Percentiles rank a stretch among this genome's conserved stretches.
Conservation (phyloP, 1,284 basidiomycete species). For the Leccinum griseonigrum region DNA sequence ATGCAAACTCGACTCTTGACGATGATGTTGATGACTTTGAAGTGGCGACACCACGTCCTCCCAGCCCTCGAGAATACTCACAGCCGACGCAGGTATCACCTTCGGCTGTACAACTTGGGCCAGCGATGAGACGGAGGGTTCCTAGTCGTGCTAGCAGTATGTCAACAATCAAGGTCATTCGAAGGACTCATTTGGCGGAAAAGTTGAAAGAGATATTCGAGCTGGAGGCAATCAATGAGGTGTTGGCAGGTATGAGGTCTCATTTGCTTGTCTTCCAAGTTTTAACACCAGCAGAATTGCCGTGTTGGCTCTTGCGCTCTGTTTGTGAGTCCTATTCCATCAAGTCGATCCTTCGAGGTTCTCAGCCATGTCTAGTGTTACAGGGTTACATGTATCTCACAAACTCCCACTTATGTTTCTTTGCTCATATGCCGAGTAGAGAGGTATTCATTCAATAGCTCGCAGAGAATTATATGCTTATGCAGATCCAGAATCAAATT, state of each 20-base stretch:
- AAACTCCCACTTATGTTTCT: conserved; percentile 91
- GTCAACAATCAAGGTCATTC: conserved; percentile 66
- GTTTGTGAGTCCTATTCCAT: conserved; percentile 60
- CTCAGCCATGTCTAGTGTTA: conserved; percentile 56
- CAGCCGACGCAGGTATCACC: conserved; percentile 1
- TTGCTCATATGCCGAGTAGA: conserved; percentile 88
- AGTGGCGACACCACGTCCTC: conserved; percentile 42
- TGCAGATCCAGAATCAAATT: conserved; percentile 65
- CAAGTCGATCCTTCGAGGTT: conserved; percentile 3
- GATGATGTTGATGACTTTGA: conserved; percentile 61
- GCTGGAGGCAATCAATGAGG: conserved; percentile 74
- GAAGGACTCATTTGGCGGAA: conserved; percentile 72
- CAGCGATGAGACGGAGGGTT: conserved; percentile 24
- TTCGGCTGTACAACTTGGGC: conserved; percentile 19
- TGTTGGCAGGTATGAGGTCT: conserved; percentile 65
- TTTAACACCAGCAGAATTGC: conserved; percentile 60
- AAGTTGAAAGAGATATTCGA: conserved; percentile 87
- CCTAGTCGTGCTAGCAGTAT: conserved; percentile 57
- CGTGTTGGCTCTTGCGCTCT: conserved; percentile 84
- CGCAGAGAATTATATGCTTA: conserved; percentile 8
- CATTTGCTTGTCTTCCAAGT: conserved; percentile 6
- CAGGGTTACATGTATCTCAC: conserved; percentile 98
- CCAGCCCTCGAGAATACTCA: conserved; percentile 29
- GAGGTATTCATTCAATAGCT: conserved; percentile 54
- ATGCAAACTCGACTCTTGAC: conserved; percentile 28